Evolutionary conservation across 148 eudicot genomes (phyloP), one percentile per base, ranked within the genome.

Genomic region (Rhododendron ovatum): DNA sequence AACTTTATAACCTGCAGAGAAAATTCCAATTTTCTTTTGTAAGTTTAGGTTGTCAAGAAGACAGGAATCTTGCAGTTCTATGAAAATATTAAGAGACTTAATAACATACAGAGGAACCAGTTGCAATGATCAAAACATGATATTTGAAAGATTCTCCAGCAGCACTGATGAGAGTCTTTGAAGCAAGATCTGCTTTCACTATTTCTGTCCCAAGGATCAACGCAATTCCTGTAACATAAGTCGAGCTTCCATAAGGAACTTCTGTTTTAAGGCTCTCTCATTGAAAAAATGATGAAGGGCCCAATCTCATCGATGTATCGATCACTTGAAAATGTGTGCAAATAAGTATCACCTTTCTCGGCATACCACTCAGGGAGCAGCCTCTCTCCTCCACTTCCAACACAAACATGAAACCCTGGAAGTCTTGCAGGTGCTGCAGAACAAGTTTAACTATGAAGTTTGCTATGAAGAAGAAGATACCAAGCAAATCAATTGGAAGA

Each of bases 341-440:
- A 78, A 45, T 30, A 79, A 30, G 78, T 47, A 76, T 24, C 88
- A 98, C 99, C 99, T 89, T 95, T 98, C 88, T 94, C 98, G 50
- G 90, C 85, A 82, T 98, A 98, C 99, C 99, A 98, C 89, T 94
- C 98, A 51, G 97, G 98, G 90, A 93, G 93, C 84, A 92, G 93
- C 69, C 93, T 93, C 91, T 98, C 99, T 69, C 98, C 98, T 83
- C 98, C 98, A 86, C 98, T 90, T 90, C 99, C 99, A 86, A 98
- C 98, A 89, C 99, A 98, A 35, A 88, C 91, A 89, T 98, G 96
- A 89, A 98, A 98, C 22, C 98, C 99, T 57, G 99, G 99, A 86
- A 98, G 98, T 88, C 99, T 95, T 78, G 99, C 98, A 91, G 98
- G 91, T 86, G 96, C 99, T 98, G 94, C 81, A 92, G 48, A 85